Percentiles rank a stretch among this genome's conserved stretches.
Conservation (phyloP, 306 rosid genomes). For the Trichosanthes truncata region DNA sequence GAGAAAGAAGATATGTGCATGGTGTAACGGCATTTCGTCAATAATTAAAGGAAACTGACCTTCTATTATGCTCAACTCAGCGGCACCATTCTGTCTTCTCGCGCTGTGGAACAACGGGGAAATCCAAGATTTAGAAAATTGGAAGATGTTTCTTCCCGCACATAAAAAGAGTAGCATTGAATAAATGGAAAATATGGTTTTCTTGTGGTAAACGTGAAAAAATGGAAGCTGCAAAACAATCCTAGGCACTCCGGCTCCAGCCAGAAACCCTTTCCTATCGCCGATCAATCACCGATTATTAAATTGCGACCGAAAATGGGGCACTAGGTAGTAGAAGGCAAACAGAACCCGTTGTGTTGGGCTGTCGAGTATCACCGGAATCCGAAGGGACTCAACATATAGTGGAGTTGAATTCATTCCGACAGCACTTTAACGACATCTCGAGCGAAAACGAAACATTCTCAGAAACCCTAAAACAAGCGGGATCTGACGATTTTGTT, state of each 20-base stretch:
- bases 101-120: constrained; percentile 35
- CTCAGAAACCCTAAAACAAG: background rate
- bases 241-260: background rate
- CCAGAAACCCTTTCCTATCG: constrained; percentile 5
- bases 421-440: background rate
- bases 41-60: constrained; percentile 10
- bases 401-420: background rate
- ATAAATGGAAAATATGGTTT: constrained; percentile 6
- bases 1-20: background rate
- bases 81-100: constrained; percentile 35
- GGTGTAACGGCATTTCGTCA: background rate
- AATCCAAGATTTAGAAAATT: constrained; percentile 17
- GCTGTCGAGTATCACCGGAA: background rate
- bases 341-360: background rate
- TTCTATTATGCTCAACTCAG: constrained; percentile 42
- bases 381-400: background rate
- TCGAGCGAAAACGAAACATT: background rate
- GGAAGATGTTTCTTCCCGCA: constrained; percentile 16
- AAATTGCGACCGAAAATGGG: constrained; percentile 3
- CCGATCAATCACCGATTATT: background rate
- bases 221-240: constrained; percentile 20
- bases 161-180: constrained; percentile 18
- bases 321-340: background rate
- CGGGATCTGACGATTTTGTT: constrained; percentile 18
- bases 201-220: constrained; percentile 12